These are phyloP conservation scores for Coniochaeta ligniaria DNA, from an alignment of 2,329 filamentous ascomycete genomes.

Conservation along the genomic window DNA sequence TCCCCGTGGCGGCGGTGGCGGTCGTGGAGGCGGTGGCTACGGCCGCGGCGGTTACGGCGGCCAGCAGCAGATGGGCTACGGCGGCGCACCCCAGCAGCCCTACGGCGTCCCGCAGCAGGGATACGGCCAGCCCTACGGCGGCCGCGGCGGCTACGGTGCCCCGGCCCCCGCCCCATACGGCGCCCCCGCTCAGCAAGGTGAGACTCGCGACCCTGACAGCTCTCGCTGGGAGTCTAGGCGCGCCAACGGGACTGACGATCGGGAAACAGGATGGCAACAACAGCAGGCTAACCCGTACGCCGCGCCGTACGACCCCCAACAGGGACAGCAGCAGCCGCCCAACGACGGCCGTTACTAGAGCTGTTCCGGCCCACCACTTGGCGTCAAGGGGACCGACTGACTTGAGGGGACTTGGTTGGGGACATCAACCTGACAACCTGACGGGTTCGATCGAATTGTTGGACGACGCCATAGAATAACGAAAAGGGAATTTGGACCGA, in stretches of 20 bases:
- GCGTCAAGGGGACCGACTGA: not conserved
- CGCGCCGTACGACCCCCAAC: slow-evolving; percentile 34
- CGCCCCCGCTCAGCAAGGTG: slow-evolving; percentile 28
- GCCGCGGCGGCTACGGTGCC: slow-evolving; percentile 28
- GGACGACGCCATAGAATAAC: not conserved
- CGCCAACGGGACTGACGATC: not conserved
- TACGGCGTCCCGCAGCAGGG: slow-evolving; percentile 28
- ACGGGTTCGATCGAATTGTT: not conserved
- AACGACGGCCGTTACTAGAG: slow-evolving; percentile 33
- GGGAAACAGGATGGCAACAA: slow-evolving; percentile 22
- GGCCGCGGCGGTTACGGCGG: slow-evolving; percentile 16
- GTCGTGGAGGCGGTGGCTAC: slow-evolving; percentile 24
- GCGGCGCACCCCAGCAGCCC: slow-evolving; percentile 23
- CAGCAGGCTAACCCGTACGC: slow-evolving; percentile 31
- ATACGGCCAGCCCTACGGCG: slow-evolving; percentile 34
- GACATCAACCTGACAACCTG: not conserved
- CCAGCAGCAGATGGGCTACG: not conserved
- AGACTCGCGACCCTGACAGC: slow-evolving; percentile 8
- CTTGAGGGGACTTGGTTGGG: not conserved
- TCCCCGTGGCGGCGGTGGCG: slow-evolving; percentile 45
- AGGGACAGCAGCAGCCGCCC: slow-evolving; percentile 27
- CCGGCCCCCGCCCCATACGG: slow-evolving; percentile 29
- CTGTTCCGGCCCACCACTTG: not conserved
- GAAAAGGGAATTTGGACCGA: not conserved
- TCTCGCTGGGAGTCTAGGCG: not conserved